These are phyloP conservation scores for Amanita muscaria DNA, from an alignment of 768 basidiomycete genomes.

Conservation along the genomic window DNA sequence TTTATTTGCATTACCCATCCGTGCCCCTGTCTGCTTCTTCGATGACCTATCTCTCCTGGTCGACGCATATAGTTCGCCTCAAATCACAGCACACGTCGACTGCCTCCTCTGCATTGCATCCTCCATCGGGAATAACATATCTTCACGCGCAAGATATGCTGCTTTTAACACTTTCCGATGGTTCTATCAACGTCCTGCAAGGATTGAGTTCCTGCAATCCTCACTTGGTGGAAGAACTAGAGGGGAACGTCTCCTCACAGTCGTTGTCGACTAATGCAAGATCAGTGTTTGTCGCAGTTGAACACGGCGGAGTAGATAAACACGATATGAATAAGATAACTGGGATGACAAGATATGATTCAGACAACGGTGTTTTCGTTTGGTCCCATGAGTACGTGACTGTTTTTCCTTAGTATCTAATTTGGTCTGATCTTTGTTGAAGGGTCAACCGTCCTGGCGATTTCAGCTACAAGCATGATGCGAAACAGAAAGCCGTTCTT, in stretches of 20 bases:
- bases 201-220: slow-evolving; percentile 28
- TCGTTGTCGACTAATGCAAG: slow-evolving; percentile 44
- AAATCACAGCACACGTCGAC: slow-evolving; percentile 1
- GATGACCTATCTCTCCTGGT: slow-evolving; percentile 30
- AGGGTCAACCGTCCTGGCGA: slow-evolving; percentile 58
- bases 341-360: slow-evolving; percentile 27
- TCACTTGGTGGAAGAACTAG: slow-evolving; percentile 4
- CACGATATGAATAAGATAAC: slow-evolving; percentile 52
- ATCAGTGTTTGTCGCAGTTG: slow-evolving; percentile 38
- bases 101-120: slow-evolving; percentile 47
- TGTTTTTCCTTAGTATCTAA: not conserved
- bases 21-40: slow-evolving; percentile 23
- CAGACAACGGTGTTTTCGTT: slow-evolving; percentile 36
- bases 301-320: slow-evolving; percentile 30
- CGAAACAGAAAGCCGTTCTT: slow-evolving; percentile 46
- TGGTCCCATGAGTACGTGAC: slow-evolving; percentile 73
- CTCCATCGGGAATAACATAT: slow-evolving; percentile 54
- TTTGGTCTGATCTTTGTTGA: not conserved
- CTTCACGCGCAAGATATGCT: slow-evolving; percentile 39
- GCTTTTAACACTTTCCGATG: slow-evolving; percentile 57
- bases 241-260: slow-evolving; percentile 25
- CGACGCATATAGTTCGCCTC: not conserved
- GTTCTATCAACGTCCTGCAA: slow-evolving; percentile 57
- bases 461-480: slow-evolving; percentile 78
- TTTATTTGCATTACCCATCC: slow-evolving; percentile 47